These are phyloP conservation scores for Jamesozyma lodderae DNA, from an alignment of 805 yeast species.

Conservation along the genomic window DNA sequence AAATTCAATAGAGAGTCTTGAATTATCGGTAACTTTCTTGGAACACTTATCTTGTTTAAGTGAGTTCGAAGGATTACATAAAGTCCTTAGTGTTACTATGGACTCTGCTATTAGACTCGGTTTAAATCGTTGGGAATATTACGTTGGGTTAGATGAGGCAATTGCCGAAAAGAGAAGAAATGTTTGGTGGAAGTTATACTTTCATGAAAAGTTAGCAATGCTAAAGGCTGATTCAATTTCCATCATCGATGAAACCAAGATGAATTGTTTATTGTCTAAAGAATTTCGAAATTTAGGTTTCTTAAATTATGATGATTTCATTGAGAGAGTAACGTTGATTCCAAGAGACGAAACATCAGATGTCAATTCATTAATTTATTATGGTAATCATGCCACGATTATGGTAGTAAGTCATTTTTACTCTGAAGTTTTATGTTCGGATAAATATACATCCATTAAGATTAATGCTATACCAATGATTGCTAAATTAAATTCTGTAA, in stretches of 20 bases:
- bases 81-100: constrained; percentile 18
- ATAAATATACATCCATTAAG: constrained; percentile 21
- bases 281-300: constrained; percentile 21
- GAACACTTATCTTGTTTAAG: constrained; percentile 22
- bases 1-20: constrained; percentile 17
- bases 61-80: constrained; percentile 20
- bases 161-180: constrained; percentile 23
- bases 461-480: constrained; percentile 18
- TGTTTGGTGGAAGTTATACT: constrained; percentile 26
- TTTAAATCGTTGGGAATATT: constrained; percentile 28
- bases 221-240: constrained; percentile 15
- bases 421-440: constrained; percentile 16
- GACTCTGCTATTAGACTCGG: constrained; percentile 22
- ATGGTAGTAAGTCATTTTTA: constrained; percentile 17
- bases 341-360: too few species aligned
- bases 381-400: constrained; percentile 15
- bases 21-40: constrained; percentile 18
- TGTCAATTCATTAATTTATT: constrained; percentile 9
- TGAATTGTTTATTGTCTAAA: constrained; percentile 23
- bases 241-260: constrained; percentile 13
- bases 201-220: constrained; percentile 16
- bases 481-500: constrained; percentile 10
- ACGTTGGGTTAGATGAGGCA: constrained; percentile 24
- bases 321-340: too few species aligned
- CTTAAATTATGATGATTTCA: constrained; percentile 15